A percentile compares a stretch with the other conserved stretches of the same genome.
phyloP scores from a whole-genome alignment of 1,139 yeast species.

The Hansenula anomala region DNA sequence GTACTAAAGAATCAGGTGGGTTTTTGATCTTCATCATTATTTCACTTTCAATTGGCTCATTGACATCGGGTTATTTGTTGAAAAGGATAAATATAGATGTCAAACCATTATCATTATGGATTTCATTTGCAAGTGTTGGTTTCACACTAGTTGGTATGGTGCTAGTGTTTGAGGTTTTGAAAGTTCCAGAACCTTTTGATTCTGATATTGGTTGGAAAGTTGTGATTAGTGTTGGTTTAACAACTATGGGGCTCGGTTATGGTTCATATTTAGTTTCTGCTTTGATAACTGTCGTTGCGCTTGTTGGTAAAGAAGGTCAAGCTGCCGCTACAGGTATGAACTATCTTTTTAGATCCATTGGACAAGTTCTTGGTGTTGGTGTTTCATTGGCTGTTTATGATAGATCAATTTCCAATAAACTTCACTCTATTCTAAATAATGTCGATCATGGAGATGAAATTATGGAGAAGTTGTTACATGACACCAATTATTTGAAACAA shows the following conservation, averaged over 20 bases:
- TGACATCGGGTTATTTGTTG: conserved; percentile 44
- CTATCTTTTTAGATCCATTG: conserved; percentile 32
- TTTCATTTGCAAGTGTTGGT: conserved; percentile 18
- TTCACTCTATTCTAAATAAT: background rate
- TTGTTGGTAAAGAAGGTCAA: conserved; percentile 31
- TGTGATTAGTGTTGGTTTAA: background rate
- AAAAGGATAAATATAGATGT: conserved; percentile 16
- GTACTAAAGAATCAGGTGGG: conserved; percentile 45
- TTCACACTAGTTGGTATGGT: conserved; percentile 18
- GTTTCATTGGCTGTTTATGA: conserved; percentile 29
- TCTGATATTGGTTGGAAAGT: conserved; percentile 1
- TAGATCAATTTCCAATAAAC: background rate
- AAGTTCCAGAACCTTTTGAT: conserved; percentile 7
- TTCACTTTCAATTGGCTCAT: conserved; percentile 49
- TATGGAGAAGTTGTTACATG: conserved; percentile 1
- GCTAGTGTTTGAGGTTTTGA: conserved; percentile 11
- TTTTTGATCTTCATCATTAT: conserved; percentile 40
- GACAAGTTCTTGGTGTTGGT: conserved; percentile 40
- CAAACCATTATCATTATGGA: conserved; percentile 1
- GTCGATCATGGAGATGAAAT: conserved; percentile 4
- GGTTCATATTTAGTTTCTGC: conserved; percentile 39
- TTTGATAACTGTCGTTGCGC: conserved; percentile 37
- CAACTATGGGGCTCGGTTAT: conserved; percentile 31
- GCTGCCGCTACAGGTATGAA: conserved; percentile 28
- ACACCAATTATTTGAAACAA: conserved; percentile 5